Percentiles rank a stretch among this genome's conserved stretches.
Evolutionary conservation across 2,329 filamentous ascomycete species (phyloP).

Genomic region (Ceratocystis huliohia): DNA sequence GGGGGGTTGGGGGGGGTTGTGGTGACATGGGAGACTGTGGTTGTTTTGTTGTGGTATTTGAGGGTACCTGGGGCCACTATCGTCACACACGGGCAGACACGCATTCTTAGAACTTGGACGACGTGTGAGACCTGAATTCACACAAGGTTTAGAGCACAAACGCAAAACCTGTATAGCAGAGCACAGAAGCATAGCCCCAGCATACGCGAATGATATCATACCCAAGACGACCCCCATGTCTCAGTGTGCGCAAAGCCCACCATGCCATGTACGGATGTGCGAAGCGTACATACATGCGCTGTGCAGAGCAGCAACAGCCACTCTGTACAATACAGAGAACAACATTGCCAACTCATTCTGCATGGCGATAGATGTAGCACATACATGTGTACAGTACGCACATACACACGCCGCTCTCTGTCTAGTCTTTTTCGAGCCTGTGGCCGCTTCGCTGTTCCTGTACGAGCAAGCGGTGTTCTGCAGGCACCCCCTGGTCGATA

Average conservation of each 20-base stretch:
- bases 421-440: neutral
- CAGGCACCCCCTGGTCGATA: neutral
- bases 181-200: neutral
- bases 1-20: too few relatives aligned
- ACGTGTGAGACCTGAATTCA: too few relatives aligned
- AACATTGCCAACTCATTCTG: constrained; percentile 10
- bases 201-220: neutral
- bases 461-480: neutral
- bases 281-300: neutral
- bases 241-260: too few relatives aligned
- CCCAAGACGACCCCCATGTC: neutral
- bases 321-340: neutral
- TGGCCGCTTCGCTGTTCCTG: neutral
- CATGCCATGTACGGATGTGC: neutral
- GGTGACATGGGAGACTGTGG: too few relatives aligned
- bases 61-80: too few relatives aligned
- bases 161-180: neutral
- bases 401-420: neutral
- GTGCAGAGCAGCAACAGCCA: neutral
- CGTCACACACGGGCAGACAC: too few relatives aligned
- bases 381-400: constrained; percentile 1
- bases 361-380: neutral
- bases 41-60: too few relatives aligned
- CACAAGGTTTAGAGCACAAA: too few relatives aligned
- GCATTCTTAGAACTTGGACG: too few relatives aligned